Base-by-base conservation (phyloP, 495 filamentous ascomycete species). In the Penicillium goetzii region DNA sequence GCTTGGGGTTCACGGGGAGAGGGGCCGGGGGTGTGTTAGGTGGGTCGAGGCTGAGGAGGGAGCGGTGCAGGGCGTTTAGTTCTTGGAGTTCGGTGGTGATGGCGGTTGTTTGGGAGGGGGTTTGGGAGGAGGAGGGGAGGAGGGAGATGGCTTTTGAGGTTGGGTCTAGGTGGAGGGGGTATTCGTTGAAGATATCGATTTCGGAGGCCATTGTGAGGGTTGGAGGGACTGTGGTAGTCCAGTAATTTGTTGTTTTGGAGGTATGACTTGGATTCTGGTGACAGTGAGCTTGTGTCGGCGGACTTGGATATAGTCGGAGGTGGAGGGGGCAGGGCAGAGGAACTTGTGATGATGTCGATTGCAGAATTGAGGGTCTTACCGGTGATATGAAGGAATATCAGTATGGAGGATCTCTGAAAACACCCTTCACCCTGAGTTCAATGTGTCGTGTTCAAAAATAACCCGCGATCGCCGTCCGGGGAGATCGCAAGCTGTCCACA, bases 1-100 rank as follows among this genome's bases (percentile, higher is more conserved):
- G 92, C 78, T 96, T 94, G 30, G 90, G 92, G 80, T 91, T 92
- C 38, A 92, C 85, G 59, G 92, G 90, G 25, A 93, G 78, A 0
- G 93, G 91, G 1, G 92, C 88, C 0, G 92, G 93, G 0, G 92
- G 91, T 68, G 88, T 78, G 65, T 75, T 71, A 33, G 83, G 79
- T 1, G 77, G 66, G 54, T 80, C 78, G 59, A 89, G 82, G 50
- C 74, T 68, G 71, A 91, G 76, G 30, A 97, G 85, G 56, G 84
- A 63, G 63, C 87, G 86, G 85, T 96, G 91, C 43, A 96, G 86
- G 23, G 70, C 43, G 80, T 95, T 93, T 38, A 94, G 86, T 56
- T 86, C 76, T 15, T 77, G 72, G 58, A 97, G 87, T 80, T 93
- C 91, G 67, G 80, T 72, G 40, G 80, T 77, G 40, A 91, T 81